Evolutionary conservation across 495 filamentous ascomycete species (phyloP), one percentile per base, ranked within the genome.

Genomic region (Xylaria intraflava): DNA sequence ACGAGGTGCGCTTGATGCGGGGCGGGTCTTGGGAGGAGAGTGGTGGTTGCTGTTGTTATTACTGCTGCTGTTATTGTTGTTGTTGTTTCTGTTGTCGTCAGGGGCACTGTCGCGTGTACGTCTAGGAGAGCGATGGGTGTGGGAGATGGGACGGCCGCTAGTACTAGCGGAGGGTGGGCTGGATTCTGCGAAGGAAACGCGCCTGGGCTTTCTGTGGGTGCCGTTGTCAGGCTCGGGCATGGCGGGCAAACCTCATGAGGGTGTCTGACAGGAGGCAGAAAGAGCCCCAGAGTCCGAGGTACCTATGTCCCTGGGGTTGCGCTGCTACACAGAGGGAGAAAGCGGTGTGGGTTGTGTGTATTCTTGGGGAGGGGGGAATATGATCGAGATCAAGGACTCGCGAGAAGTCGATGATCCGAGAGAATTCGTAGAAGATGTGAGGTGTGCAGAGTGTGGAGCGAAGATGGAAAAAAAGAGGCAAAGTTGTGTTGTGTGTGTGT

Each of bases 111-210:
- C 9, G 33, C 24, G 46, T 23, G n/a, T 29, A 29, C 22, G 7
- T 20, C 48, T 48, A 26, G 41, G 14, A 19, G 33, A 20, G 11
- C 30, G 3, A 11, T 27, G 33, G 30, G 42, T 20, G 23, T 10
- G 22, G 30, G 20, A 10, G 17, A 6, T 17, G 14, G 35, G 26
- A 41, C 6, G 24, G 11, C n/a, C n/a, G n/a, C n/a, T n/a, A n/a
- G 51, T 0, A 6, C 31, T 46, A 35, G 31, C 11, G 22, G 14
- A 10, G 41, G 16, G 33, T 10, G 31, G 23, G 54, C 41, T 19
- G 27, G 36, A 8, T 40, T 35, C 17, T 11, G 47, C 31, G 46
- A 49, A 58, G 39, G 47, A 56, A 45, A 55, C 56, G 16, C 49
- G 49, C 24, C 38, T 41, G 14, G 43, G 14, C 47, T 33, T 43